These are phyloP conservation scores for Emericellopsis cladophorae DNA, from an alignment of 2,329 filamentous ascomycete genomes.

Conservation along the genomic window DNA sequence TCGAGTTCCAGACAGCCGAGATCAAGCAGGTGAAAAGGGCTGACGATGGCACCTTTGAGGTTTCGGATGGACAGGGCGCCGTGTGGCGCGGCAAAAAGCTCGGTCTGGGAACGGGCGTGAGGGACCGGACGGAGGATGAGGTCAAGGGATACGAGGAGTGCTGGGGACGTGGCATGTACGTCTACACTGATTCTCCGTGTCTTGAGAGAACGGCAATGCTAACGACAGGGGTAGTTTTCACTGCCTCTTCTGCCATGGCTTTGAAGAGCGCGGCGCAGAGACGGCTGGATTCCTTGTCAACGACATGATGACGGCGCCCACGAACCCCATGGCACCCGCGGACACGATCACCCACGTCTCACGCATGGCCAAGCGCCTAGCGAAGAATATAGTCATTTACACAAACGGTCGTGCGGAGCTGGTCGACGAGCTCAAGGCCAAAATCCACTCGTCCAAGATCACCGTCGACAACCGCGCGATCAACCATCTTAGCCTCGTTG, in stretches of 20 bases:
- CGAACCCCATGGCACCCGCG: slow-evolving; percentile 1
- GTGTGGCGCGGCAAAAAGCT: slow-evolving; percentile 37
- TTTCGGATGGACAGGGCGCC: slow-evolving; percentile 24
- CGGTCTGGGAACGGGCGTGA: slow-evolving; percentile 39
- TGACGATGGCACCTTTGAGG: slow-evolving; percentile 18
- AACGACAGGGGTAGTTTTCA: slow-evolving; percentile 28
- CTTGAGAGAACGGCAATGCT: not conserved
- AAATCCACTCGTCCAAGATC: slow-evolving; percentile 18
- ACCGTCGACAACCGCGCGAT: slow-evolving; percentile 22
- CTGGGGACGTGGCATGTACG: slow-evolving; percentile 39
- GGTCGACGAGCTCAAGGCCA: slow-evolving; percentile 11
- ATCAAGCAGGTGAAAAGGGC: slow-evolving; percentile 14
- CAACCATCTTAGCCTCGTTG: slow-evolving; percentile 13
- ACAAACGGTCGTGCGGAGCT: slow-evolving; percentile 28
- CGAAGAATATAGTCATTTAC: slow-evolving; percentile 33
- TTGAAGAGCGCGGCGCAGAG: slow-evolving; percentile 35
- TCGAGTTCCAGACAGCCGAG: slow-evolving; percentile 16
- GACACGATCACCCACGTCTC: slow-evolving; percentile 23
- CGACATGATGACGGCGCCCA: slow-evolving; percentile 1
- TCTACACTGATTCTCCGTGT: slow-evolving; percentile 2
- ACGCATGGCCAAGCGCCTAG: slow-evolving; percentile 29
- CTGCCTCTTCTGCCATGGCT: slow-evolving; percentile 48
- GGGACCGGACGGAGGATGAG: slow-evolving; percentile 32
- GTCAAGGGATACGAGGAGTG: slow-evolving; percentile 41
- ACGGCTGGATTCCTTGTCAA: slow-evolving; percentile 31